A percentile compares a stretch with the other conserved stretches of the same genome.
phyloP scores from a whole-genome alignment of 306 rosid species.

The Vigna radiata region DNA sequence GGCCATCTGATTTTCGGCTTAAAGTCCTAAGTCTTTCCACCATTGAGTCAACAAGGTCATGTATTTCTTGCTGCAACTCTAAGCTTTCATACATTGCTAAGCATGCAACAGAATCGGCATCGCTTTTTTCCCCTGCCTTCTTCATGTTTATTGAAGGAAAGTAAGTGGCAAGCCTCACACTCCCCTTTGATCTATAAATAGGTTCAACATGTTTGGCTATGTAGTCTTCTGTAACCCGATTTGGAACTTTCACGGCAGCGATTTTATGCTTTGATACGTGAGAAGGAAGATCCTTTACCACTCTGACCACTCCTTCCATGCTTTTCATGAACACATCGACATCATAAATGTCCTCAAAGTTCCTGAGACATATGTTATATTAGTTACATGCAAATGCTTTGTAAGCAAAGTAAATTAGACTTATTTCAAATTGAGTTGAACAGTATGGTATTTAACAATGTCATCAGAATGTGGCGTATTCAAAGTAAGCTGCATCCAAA shows the following conservation, averaged over 20 bases:
- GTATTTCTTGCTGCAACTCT: conserved; percentile 78
- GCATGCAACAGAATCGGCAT: conserved; percentile 75
- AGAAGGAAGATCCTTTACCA: conserved; percentile 72
- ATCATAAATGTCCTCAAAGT: conserved; percentile 86
- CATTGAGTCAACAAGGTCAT: conserved; percentile 82
- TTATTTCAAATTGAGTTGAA: conserved; percentile 17
- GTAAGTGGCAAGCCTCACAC: conserved; percentile 85
- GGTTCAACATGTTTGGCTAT: conserved; percentile 80
- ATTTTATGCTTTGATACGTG: conserved; percentile 67
- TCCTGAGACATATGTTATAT: conserved; percentile 61
- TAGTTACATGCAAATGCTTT: conserved; percentile 20
- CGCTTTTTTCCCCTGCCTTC: conserved; percentile 61
- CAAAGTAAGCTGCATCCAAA: conserved; percentile 17
- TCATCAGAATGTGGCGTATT: conserved; percentile 36
- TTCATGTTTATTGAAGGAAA: conserved; percentile 93
- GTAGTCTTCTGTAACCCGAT: conserved; percentile 86
- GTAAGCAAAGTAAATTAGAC: background rate
- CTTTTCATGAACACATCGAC: conserved; percentile 68
- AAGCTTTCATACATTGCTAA: conserved; percentile 97
- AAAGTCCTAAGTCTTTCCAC: conserved; percentile 80
- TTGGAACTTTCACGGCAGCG: conserved; percentile 91
- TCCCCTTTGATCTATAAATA: conserved; percentile 73
- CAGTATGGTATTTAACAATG: conserved; percentile 9
- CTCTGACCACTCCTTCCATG: conserved; percentile 85
- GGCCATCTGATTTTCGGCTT: conserved; percentile 88